Conservation (phyloP, 2,329 filamentous ascomycete species). For the Knoxdaviesia capensis region DNA sequence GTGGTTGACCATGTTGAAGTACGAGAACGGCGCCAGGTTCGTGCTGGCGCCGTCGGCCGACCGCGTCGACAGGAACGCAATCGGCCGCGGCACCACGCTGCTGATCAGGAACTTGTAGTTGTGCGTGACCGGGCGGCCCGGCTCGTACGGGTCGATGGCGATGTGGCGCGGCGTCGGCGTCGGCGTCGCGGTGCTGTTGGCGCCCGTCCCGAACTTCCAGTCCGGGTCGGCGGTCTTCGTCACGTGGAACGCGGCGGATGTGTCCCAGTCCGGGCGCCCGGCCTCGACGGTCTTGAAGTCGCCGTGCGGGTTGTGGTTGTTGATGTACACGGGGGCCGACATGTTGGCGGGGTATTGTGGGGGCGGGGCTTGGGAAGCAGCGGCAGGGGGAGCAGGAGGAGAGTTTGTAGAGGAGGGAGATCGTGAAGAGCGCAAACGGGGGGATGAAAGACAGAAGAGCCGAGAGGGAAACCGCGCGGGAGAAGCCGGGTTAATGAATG, state of each 20-base stretch:
- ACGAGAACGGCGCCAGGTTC: slow-evolving; percentile 78
- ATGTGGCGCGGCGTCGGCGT: slow-evolving; percentile 35
- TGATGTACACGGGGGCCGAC: slow-evolving; percentile 2
- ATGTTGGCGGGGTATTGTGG: slow-evolving; percentile 1
- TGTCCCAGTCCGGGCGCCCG: slow-evolving; percentile 40
- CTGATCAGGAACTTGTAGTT: slow-evolving; percentile 93
- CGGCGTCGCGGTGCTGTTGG: slow-evolving; percentile 26
- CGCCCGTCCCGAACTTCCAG: slow-evolving; percentile 47
- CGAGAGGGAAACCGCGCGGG: not conserved
- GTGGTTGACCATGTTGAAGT: slow-evolving; percentile 66
- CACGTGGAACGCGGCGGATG: slow-evolving; percentile 24
- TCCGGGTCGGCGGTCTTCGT: slow-evolving; percentile 42
- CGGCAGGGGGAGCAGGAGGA: slow-evolving; percentile 1
- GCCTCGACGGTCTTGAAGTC: slow-evolving; percentile 59
- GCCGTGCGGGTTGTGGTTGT: slow-evolving; percentile 45
- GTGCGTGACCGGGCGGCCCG: slow-evolving; percentile 42
- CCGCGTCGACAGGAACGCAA: slow-evolving; percentile 41
- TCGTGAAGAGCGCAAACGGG: not conserved
- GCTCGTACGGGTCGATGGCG: slow-evolving; percentile 61
- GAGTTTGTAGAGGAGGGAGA: not conserved
- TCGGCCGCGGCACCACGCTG: slow-evolving; percentile 62
- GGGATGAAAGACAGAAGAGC: not conserved
- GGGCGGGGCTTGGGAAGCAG: slow-evolving; percentile 8
- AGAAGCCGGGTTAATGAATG: not conserved
- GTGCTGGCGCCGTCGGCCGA: slow-evolving; percentile 35